phyloP scores from a whole-genome alignment of 2,329 filamentous ascomycete species.

The Diaporthe longicolla region DNA sequence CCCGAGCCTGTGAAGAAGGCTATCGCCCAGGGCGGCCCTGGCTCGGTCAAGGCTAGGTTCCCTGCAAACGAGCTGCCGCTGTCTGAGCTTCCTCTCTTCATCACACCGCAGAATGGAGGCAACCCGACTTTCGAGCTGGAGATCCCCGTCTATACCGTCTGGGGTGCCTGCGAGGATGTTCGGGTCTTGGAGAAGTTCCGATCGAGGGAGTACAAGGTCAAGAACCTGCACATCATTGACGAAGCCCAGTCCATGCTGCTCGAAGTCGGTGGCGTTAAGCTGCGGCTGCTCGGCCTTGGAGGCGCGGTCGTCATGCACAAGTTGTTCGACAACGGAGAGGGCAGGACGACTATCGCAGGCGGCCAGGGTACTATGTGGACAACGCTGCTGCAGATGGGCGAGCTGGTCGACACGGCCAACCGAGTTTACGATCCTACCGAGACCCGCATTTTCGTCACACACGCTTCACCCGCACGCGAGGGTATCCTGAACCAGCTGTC shows the following conservation, averaged over 20 bases:
- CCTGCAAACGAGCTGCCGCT: slow-evolving; percentile 85
- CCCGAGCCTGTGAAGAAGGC: slow-evolving; percentile 81
- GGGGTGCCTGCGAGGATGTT: slow-evolving; percentile 99
- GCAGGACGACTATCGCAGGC: slow-evolving; percentile 96
- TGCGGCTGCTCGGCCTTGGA: slow-evolving; percentile 91
- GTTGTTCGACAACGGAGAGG: slow-evolving; percentile 98
- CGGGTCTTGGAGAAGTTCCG: slow-evolving; percentile 97
- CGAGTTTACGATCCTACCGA: slow-evolving; percentile 98
- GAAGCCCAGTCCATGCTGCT: slow-evolving; percentile 96
- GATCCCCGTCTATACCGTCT: slow-evolving; percentile 97
- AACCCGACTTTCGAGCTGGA: slow-evolving; percentile 92
- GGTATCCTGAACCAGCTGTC: slow-evolving; percentile 98
- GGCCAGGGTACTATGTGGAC: slow-evolving; percentile 99
- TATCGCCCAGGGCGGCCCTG: slow-evolving; percentile 75
- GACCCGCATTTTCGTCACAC: slow-evolving; percentile 95
- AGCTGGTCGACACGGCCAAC: slow-evolving; percentile 97
- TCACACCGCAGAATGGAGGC: slow-evolving; percentile 55
- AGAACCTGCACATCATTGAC: slow-evolving; percentile 98
- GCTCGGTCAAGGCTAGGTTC: slow-evolving; percentile 89
- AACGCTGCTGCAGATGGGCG: slow-evolving; percentile 96
- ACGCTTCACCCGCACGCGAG: slow-evolving; percentile 95
- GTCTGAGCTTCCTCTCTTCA: slow-evolving; percentile 90
- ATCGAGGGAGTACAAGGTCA: slow-evolving; percentile 97
- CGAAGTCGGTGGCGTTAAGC: slow-evolving; percentile 95
- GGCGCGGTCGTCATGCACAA: slow-evolving; percentile 99